Percentiles rank a stretch among this genome's conserved stretches.
Conservation (phyloP, 2,329 filamentous ascomycete species). For the Hypoxylon sp. region DNA sequence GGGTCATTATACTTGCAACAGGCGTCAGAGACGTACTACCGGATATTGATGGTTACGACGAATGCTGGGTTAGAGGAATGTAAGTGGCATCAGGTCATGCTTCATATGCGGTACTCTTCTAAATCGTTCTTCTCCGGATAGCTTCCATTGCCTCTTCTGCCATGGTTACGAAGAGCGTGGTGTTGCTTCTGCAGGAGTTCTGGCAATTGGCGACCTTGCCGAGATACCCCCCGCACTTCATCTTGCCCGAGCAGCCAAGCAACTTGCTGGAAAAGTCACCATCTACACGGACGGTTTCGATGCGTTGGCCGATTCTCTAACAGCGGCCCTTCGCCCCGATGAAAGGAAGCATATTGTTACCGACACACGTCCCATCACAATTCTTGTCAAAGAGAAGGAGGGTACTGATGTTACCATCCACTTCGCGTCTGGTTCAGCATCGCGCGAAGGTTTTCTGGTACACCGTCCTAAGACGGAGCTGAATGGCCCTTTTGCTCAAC, state of each 20-base stretch:
- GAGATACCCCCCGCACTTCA: too few relatives aligned
- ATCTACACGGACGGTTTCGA: too few relatives aligned
- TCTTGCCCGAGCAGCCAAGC: too few relatives aligned
- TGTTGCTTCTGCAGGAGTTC: conserved; percentile 61
- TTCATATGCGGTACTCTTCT: too few relatives aligned
- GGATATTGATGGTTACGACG: conserved; percentile 38
- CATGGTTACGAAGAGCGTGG: conserved; percentile 72
- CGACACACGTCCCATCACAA: conserved; percentile 1
- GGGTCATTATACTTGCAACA: conserved; percentile 37
- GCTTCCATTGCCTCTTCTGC: conserved; percentile 73
- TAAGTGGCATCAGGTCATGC: conserved; percentile 17
- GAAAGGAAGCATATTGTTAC: not conserved
- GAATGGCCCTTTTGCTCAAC: conserved; percentile 24
- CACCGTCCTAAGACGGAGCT: conserved; percentile 37
- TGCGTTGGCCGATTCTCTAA: too few relatives aligned
- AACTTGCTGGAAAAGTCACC: too few relatives aligned
- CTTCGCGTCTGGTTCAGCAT: conserved; percentile 8
- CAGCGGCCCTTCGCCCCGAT: not conserved
- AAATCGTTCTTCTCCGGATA: conserved; percentile 36
- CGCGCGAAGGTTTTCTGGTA: conserved; percentile 33
- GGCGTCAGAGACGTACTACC: conserved; percentile 40
- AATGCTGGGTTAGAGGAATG: conserved; percentile 41
- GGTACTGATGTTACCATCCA: not conserved
- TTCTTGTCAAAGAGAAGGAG: not conserved
- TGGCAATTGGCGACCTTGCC: conserved; percentile 57